Evolutionary conservation across 352 stramenopile genomes (phyloP), one percentile per base, ranked within the genome.

Genomic region (Pythium insidiosum): DNA sequence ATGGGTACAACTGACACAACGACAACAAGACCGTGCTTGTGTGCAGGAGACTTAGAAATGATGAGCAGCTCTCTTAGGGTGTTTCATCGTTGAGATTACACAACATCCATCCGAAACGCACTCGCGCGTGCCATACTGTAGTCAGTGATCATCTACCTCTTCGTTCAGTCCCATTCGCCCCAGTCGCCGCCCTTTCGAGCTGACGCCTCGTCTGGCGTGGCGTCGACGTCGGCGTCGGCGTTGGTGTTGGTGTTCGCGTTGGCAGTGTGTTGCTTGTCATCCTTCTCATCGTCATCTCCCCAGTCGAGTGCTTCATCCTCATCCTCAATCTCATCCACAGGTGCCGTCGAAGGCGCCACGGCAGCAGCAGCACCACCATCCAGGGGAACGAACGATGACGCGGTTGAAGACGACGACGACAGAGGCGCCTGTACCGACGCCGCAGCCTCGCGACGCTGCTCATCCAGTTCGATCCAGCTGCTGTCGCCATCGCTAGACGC

Each of bases 151-250:
- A n/a, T n/a, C n/a, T n/a, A n/a, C n/a, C n/a, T n/a, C n/a, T n/a
- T 24, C 22, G 13, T 31, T 73, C 78, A 84, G 38, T 81, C 68
- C 72, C 72, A 84, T 42, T 84, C 68, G 33, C 72, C 72, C 72
- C 72, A 84, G 53, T 84, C 72, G 37, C 71, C 72, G n/a, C 66
- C 65, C n/a, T n/a, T n/a, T n/a, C n/a, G n/a, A n/a, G n/a, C n/a
- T n/a, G n/a, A 23, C 59, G 56, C 45, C 65, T 74, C 50, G 58
- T 66, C 35, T 71, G 53, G 20, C 66, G 56, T 13, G 53, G 22
- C 22, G 45, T 49, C 6, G 53, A 13, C 9, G 20, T 21, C 28
- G 66, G 51, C 11, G 40, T 53, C 15, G 38, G 37, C 26, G 43
- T 46, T 1, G 58, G 58, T 19, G 44, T 38, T 19, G 33, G 34